These are phyloP conservation scores for Ogataea corticis DNA, from an alignment of 805 yeast genomes.

Conservation along the genomic window DNA sequence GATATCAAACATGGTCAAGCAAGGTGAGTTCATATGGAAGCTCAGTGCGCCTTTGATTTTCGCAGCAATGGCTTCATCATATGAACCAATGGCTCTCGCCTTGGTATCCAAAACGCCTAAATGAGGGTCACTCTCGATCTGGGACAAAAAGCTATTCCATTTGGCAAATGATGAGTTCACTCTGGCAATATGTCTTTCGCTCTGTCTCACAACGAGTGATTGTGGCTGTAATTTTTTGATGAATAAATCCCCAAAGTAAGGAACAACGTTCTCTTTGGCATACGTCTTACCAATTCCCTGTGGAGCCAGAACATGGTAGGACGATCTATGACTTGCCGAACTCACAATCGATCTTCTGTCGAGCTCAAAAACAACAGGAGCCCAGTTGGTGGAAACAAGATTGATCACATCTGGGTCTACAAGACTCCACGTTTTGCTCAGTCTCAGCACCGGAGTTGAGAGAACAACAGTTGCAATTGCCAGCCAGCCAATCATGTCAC, in stretches of 20 bases:
- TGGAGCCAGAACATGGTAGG: constrained; percentile 78
- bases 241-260: constrained; percentile 86
- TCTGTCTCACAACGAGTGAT: constrained; percentile 42
- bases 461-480: constrained; percentile 84
- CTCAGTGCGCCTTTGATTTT: constrained; percentile 43
- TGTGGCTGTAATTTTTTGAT: constrained; percentile 45
- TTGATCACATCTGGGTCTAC: constrained; percentile 62
- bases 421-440: constrained; percentile 71
- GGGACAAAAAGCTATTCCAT: constrained; percentile 73
- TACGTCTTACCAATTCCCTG: constrained; percentile 80
- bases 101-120: constrained; percentile 17
- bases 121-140: constrained; percentile 45
- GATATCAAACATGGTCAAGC: constrained; percentile 50
- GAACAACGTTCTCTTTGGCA: constrained; percentile 76
- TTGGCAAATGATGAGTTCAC: constrained; percentile 72
- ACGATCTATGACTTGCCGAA: constrained; percentile 55
- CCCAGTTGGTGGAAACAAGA: constrained; percentile 79
- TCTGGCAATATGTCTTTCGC: constrained; percentile 65
- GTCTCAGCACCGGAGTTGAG: constrained; percentile 77
- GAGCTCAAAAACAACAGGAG: constrained; percentile 86
- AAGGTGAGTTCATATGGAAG: constrained; percentile 39
- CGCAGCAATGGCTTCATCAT: constrained; percentile 10
- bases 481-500: constrained; percentile 94
- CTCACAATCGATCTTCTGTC: constrained; percentile 70
- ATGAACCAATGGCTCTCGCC: constrained; percentile 2